Base-by-base conservation (phyloP, 345 rosid genomes). In the Linum tenue region DNA sequence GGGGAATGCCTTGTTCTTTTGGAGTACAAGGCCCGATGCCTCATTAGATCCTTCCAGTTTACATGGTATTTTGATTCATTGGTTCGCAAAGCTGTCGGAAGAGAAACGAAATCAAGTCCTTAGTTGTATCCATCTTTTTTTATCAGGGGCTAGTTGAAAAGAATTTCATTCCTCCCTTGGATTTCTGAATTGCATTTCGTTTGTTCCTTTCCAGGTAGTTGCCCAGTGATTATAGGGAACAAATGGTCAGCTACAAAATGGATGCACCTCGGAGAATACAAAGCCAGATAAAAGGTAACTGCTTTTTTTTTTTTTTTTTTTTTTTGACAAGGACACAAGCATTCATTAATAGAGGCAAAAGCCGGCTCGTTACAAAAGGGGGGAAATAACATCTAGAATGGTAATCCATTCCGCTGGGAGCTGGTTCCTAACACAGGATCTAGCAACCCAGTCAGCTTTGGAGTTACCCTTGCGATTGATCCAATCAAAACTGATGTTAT, bases 21-120 rank as follows among this genome's bases (percentile, higher is more conserved):
- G 96, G 96, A 90, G 97, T 80, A 92, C 84, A 86, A 88, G 84
- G 63, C 97, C 96, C 37, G 98, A 92, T 73, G 90, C 90, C 60
- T 80, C 96, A 2, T 72, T 84, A 31, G 96, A 92, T 78, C 89
- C 98, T 59, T 70, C 94, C 66, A 90, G 97, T 76, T 77, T 90
- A 73, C 97, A 90, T 64, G 97, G 98, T 89, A 48, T 48, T 22
- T 22, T 48, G 11, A 9, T 44, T 44, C 44, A 9, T 9, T 44
- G 44, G 7, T 44, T 44, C 12, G 51, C 51, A 44, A 22, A 8
- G 11, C 51, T 48, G 53, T 48, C 14, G 14, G 14, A 48, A 48
- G 14, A 7, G 14, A 48, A 48, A 8, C 6, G 11, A 9, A 7
- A 22, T 22, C 53, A 48, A 48, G 14, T 9, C 39, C 37, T 14